Percentiles rank a stretch among this genome's conserved stretches.
These are phyloP conservation scores for Podospora didyma DNA, from an alignment of 495 filamentous ascomycete species.

Conservation along the genomic window DNA sequence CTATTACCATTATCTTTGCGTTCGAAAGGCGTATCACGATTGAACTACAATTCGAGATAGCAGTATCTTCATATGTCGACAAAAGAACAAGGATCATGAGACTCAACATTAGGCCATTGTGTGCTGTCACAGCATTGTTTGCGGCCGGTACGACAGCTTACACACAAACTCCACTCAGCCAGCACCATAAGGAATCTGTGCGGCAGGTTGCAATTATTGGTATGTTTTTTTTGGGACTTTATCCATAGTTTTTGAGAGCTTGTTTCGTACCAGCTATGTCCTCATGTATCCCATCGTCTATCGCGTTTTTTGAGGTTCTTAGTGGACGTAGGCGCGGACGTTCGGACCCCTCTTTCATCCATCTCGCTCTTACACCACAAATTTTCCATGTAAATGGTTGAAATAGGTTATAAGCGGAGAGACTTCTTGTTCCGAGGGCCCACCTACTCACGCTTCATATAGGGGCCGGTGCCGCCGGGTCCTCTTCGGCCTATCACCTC, in stretches of 20 bases:
- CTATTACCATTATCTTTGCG: neutral
- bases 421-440: neutral
- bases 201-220: constrained; percentile 45
- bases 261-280: neutral
- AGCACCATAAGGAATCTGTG: constrained; percentile 3
- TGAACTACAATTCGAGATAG: too few species aligned
- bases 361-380: too few species aligned
- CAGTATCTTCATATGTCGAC: too few species aligned
- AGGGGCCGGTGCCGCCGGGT: constrained; percentile 90
- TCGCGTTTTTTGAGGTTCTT: too few species aligned
- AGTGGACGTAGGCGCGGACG: too few species aligned
- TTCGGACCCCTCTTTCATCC: too few species aligned
- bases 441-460: neutral
- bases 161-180: neutral
- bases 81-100: too few species aligned
- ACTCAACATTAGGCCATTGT: too few species aligned
- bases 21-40: neutral
- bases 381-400: neutral
- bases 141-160: neutral
- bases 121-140: neutral
- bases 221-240: constrained; percentile 24
- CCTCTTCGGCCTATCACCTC: constrained; percentile 82
- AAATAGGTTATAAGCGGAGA: neutral
- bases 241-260: neutral
- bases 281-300: too few species aligned